Base-by-base conservation (phyloP, 495 filamentous ascomycete species). In the Neurospora terricola region DNA sequence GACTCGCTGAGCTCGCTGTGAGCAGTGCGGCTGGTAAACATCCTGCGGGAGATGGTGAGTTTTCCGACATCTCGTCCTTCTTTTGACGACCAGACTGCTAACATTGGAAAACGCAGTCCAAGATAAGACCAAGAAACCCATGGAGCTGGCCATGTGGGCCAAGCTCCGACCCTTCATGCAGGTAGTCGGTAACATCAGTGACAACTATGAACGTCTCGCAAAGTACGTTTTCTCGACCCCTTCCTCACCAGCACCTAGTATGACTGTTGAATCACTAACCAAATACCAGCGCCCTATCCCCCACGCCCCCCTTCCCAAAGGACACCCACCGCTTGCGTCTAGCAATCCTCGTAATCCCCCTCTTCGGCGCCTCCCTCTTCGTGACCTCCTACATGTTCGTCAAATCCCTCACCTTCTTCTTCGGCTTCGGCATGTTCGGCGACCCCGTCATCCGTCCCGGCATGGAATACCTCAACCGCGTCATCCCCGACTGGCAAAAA, bases 111-210 rank as follows among this genome's bases (percentile, higher is more conserved):
- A 3, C 30, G 0, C 27, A 66, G 69, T 86, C 85, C 4, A 79
- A 83, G 16, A 96, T 76, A 96, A 94, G 82, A 94, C 94, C 0
- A 96, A 94, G 77, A 87, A 91, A 54, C 94, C 92, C 0, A 91
- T 96, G 83, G 91, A 92, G 79, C 89, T 89, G 5, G 91, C 89
- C 4, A 92, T 96, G 80, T 92, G 92, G 86, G 87, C 86, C 9
- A 90, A 91, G 74, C 91, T 92, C 78, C 85, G 93, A 72, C 90
- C 92, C 0, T 79, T 90, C 16, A 96, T 97, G 93, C 91, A 93
- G 77, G 83, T 85, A 2, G 77, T 97, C 38, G 89, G 90, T 18
- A 91, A 93, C 76, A 82, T 93, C 18, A 85, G 90, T 1, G 94
- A 97, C 80, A 88, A 85, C 0, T 97, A 91, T 87, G 94, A 97